A percentile compares a stretch with the other conserved stretches of the same genome.
These are phyloP conservation scores for Rhizopus sp. DNA, from an alignment of 371 early-diverging fungal genomes.

Conservation along the genomic window DNA sequence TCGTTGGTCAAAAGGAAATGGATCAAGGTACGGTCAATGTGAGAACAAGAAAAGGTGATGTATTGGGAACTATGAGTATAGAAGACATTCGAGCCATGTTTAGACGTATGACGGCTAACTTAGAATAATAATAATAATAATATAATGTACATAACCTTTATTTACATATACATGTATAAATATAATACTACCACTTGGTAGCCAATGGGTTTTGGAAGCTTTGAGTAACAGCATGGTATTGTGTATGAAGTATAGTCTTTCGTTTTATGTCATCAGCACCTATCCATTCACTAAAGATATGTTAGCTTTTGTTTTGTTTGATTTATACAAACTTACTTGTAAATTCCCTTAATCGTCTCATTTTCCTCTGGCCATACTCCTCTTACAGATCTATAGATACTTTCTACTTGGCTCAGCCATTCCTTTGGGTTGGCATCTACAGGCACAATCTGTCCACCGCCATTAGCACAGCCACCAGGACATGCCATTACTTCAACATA, in stretches of 20 bases:
- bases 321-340: conserved; percentile 47
- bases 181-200: conserved; percentile 67
- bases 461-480: conserved; percentile 91
- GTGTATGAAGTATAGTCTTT: conserved; percentile 68
- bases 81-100: conserved; percentile 52
- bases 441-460: conserved; percentile 82
- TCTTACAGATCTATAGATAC: conserved; percentile 54
- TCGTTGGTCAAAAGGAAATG: conserved; percentile 94
- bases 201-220: conserved; percentile 64
- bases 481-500: conserved; percentile 98
- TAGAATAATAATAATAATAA: conserved; percentile 44
- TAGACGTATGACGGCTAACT: conserved; percentile 33
- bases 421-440: conserved; percentile 61
- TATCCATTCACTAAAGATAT: conserved; percentile 48
- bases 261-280: conserved; percentile 38
- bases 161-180: neutral
- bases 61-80: conserved; percentile 49
- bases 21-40: conserved; percentile 84
- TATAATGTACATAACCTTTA: neutral
- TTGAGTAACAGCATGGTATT: conserved; percentile 77
- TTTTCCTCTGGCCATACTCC: conserved; percentile 61
- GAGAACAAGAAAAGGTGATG: conserved; percentile 70
- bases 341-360: conserved; percentile 51
- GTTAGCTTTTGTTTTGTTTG: too few species aligned
- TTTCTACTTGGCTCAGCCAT: conserved; percentile 61